Evolutionary conservation across 2,329 filamentous ascomycete genomes (phyloP).

Genomic region (Penicillium sp.): DNA sequence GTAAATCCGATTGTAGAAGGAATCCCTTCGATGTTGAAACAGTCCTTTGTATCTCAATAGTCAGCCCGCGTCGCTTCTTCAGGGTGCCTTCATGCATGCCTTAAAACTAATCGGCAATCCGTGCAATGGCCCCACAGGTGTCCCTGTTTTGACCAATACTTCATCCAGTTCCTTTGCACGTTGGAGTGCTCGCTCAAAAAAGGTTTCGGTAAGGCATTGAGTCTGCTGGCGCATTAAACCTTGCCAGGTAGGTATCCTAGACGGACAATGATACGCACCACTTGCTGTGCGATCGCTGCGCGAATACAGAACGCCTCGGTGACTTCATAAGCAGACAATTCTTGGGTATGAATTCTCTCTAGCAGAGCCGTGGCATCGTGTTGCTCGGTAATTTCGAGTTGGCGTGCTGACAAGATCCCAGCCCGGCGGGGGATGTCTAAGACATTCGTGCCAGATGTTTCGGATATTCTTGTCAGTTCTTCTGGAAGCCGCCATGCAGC

Average conservation of each 20-base stretch:
- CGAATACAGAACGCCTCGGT: constrained; percentile 36
- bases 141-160: constrained; percentile 20
- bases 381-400: constrained; percentile 16
- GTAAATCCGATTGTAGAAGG: constrained; percentile 21
- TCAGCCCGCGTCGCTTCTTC: too few relatives aligned
- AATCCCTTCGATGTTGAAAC: constrained; percentile 17
- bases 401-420: constrained; percentile 7
- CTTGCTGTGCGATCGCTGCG: constrained; percentile 37
- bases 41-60: too few relatives aligned
- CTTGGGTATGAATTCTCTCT: neutral
- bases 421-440: constrained; percentile 13
- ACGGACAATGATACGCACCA: neutral
- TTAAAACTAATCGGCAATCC: constrained; percentile 38
- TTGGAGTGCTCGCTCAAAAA: constrained; percentile 32
- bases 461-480: constrained; percentile 6
- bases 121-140: constrained; percentile 33
- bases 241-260: too few relatives aligned
- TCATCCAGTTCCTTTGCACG: constrained; percentile 33
- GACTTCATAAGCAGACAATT: constrained; percentile 13
- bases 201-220: constrained; percentile 33
- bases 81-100: constrained; percentile 9
- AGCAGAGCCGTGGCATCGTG: constrained; percentile 17
- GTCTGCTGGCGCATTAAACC: neutral
- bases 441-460: constrained; percentile 11
- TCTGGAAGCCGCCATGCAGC: constrained; percentile 12